Percentiles rank a stretch among this genome's conserved stretches.
Conservation (phyloP, 306 rosid genomes). For the Leucaena leucocephala region DNA sequence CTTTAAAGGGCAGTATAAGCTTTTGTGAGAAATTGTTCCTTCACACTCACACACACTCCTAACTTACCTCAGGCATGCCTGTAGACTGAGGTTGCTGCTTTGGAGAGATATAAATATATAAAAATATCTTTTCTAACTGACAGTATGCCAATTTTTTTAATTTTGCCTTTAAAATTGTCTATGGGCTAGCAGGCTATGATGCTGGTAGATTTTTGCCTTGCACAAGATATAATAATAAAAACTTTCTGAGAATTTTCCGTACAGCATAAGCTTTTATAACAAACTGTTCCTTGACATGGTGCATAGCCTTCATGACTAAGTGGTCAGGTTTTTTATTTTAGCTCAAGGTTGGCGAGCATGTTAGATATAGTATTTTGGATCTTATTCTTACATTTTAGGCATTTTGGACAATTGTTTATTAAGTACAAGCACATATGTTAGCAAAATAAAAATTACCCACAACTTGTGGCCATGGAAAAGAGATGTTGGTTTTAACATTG, state of each 20-base stretch:
- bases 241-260: too few relatives aligned
- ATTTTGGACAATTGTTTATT: neutral
- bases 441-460: neutral
- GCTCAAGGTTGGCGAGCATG: neutral
- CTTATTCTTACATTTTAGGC: neutral
- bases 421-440: neutral
- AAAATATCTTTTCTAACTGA: slow-evolving; percentile 15
- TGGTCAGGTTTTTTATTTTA: neutral
- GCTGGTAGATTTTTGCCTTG: slow-evolving; percentile 6
- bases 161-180: slow-evolving; percentile 20
- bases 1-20: neutral
- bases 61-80: slow-evolving; percentile 7
- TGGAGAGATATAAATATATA: slow-evolving; percentile 19
- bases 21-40: neutral
- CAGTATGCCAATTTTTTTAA: neutral
- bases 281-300: neutral
- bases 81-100: slow-evolving; percentile 6
- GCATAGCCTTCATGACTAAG: neutral
- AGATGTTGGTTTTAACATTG: neutral
- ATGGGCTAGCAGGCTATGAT: slow-evolving; percentile 17
- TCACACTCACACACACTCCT: neutral
- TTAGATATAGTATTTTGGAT: neutral
- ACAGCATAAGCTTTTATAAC: neutral
- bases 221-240: neutral
- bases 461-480: slow-evolving; percentile 10